Percentiles rank a stretch among this genome's conserved stretches.
Evolutionary conservation across 768 basidiomycete genomes (phyloP).

Genomic region (Lactarius evosmus): DNA sequence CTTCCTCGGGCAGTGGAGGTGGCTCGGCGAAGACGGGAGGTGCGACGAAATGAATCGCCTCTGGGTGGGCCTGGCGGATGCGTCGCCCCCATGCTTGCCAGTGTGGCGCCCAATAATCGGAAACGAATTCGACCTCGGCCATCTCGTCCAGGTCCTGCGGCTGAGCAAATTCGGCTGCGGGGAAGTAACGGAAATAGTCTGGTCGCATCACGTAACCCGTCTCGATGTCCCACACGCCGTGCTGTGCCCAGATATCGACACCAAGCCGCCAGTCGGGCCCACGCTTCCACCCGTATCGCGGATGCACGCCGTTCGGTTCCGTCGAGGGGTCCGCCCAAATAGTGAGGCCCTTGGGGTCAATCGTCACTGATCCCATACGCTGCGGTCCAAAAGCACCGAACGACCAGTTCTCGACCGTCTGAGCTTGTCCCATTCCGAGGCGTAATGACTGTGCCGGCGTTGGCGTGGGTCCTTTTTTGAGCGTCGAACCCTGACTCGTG

Average conservation of each 20-base stretch:
- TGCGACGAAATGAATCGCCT: slow-evolving; percentile 86
- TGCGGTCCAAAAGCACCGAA: slow-evolving; percentile 79
- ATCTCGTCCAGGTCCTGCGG: slow-evolving; percentile 37
- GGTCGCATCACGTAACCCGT: slow-evolving; percentile 64
- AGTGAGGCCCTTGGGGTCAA: slow-evolving; percentile 80
- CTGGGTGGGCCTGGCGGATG: slow-evolving; percentile 67
- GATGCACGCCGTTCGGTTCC: slow-evolving; percentile 52
- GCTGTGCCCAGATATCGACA: slow-evolving; percentile 80
- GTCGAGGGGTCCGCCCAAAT: slow-evolving; percentile 68
- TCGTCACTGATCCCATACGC: slow-evolving; percentile 65
- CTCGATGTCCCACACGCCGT: slow-evolving; percentile 84
- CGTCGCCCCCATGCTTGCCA: slow-evolving; percentile 52
- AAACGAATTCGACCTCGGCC: slow-evolving; percentile 58
- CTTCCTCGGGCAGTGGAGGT: slow-evolving; percentile 54
- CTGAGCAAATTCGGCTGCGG: slow-evolving; percentile 29
- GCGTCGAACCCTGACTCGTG: slow-evolving; percentile 58
- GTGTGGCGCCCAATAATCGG: slow-evolving; percentile 79
- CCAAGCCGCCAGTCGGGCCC: slow-evolving; percentile 70
- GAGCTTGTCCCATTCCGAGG: slow-evolving; percentile 83
- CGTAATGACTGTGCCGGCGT: slow-evolving; percentile 80
- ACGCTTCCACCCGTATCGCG: slow-evolving; percentile 82
- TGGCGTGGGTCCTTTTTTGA: slow-evolving; percentile 86
- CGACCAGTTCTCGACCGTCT: slow-evolving; percentile 78
- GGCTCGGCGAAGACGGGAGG: slow-evolving; percentile 87
- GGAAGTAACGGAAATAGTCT: slow-evolving; percentile 66